Evolutionary conservation across 768 basidiomycete genomes (phyloP).

Genomic region (Trametes sanguinea): DNA sequence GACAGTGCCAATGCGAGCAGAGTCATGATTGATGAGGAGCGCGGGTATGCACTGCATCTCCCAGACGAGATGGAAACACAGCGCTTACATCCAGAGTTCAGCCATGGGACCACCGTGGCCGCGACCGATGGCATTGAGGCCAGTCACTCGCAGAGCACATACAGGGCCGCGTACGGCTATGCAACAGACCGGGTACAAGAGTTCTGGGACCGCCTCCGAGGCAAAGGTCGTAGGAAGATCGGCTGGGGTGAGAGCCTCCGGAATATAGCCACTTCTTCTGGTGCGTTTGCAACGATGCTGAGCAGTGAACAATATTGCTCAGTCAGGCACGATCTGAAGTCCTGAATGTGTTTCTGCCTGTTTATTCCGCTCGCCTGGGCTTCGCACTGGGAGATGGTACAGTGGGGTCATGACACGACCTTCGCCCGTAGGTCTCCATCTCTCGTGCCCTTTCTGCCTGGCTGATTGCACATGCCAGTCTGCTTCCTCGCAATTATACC

Average conservation of each 20-base stretch:
- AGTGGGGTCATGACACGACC: slow-evolving; percentile 40
- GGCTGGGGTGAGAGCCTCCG: slow-evolving; percentile 12
- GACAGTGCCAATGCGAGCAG: slow-evolving; percentile 3
- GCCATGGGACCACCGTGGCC: neutral
- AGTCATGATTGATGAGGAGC: slow-evolving; percentile 21
- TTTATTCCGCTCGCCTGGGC: slow-evolving; percentile 64
- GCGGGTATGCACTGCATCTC: slow-evolving; percentile 20
- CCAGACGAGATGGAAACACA: slow-evolving; percentile 7
- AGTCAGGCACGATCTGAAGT: slow-evolving; percentile 36
- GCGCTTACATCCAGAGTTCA: slow-evolving; percentile 7
- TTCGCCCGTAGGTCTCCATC: slow-evolving; percentile 45
- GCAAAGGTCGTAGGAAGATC: slow-evolving; percentile 10
- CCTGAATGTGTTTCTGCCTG: slow-evolving; percentile 57
- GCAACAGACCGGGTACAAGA: slow-evolving; percentile 6
- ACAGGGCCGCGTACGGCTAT: slow-evolving; percentile 12
- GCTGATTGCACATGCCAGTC: slow-evolving; percentile 53
- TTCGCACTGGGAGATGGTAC: slow-evolving; percentile 32
- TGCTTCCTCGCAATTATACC: slow-evolving; percentile 68
- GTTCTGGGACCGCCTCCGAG: slow-evolving; percentile 21
- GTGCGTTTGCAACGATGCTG: neutral
- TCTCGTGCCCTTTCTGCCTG: neutral
- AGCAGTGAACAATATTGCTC: too few species aligned
- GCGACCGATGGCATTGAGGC: neutral
- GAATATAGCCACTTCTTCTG: slow-evolving; percentile 16
- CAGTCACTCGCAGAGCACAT: neutral